A percentile compares a stretch with the other conserved stretches of the same genome.
These are phyloP conservation scores for Yamadazyma aaseri DNA, from an alignment of 1,139 yeast genomes.

Conservation along the genomic window DNA sequence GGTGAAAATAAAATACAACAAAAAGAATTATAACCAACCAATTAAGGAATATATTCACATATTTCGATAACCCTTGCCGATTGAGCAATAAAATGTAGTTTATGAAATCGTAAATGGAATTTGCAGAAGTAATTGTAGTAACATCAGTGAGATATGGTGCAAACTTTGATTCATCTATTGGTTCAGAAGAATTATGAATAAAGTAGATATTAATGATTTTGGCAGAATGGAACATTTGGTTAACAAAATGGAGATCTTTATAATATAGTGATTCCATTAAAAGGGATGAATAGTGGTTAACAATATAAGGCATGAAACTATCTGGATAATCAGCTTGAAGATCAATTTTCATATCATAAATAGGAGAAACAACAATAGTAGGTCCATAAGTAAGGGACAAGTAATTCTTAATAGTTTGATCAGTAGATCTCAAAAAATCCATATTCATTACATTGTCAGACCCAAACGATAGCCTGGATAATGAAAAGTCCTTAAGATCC, in stretches of 20 bases:
- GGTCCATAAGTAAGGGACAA: constrained; percentile 5
- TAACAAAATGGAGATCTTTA: constrained; percentile 42
- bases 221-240: constrained; percentile 52
- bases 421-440: constrained; percentile 14
- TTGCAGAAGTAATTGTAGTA: constrained; percentile 2
- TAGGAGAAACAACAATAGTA: constrained; percentile 10
- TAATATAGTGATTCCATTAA: constrained; percentile 28
- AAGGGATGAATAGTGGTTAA: constrained; percentile 26
- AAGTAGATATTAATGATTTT: constrained; percentile 37
- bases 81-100: constrained; percentile 22
- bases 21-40: constrained; percentile 9
- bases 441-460: constrained; percentile 19
- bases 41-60: constrained; percentile 5
- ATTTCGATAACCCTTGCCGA: constrained; percentile 8
- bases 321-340: constrained; percentile 3
- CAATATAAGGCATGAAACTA: constrained; percentile 7
- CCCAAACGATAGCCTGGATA: constrained; percentile 8
- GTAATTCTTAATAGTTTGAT: constrained; percentile 2
- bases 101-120: constrained; percentile 20
- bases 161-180: not conserved
- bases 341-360: constrained; percentile 10
- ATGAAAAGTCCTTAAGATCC: constrained; percentile 3
- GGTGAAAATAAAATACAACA: constrained; percentile 18
- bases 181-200: constrained; percentile 17
- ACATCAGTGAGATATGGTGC: not conserved